These are phyloP conservation scores for Pseudogymnoascus sp. DNA, from an alignment of 2,329 filamentous ascomycete species.

Conservation along the genomic window DNA sequence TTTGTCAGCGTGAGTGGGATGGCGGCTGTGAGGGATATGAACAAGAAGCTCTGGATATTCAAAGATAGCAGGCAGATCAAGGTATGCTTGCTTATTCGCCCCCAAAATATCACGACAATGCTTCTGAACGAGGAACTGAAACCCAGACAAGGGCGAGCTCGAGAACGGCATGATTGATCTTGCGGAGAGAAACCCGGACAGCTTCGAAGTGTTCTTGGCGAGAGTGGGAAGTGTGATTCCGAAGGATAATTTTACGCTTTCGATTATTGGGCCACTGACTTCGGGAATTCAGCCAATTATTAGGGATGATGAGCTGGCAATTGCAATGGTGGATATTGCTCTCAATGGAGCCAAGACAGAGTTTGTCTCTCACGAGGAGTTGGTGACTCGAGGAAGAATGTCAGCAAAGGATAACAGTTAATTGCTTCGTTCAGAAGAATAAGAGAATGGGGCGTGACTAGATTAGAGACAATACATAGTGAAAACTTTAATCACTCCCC, in stretches of 20 bases:
- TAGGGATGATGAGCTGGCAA: constrained; percentile 14
- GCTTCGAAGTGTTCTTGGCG: constrained; percentile 14
- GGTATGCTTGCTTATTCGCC: neutral
- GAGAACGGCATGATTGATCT: constrained; percentile 14
- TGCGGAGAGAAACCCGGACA: constrained; percentile 16
- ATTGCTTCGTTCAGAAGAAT: neutral
- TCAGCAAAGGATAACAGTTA: neutral
- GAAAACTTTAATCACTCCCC: too few species aligned
- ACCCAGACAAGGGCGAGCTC: neutral
- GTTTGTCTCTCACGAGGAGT: neutral
- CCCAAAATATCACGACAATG: constrained; percentile 8
- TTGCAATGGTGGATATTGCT: constrained; percentile 18
- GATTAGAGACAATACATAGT: neutral
- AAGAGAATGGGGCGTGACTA: neutral
- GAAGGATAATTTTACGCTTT: neutral
- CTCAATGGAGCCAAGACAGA: constrained; percentile 12
- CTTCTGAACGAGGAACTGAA: constrained; percentile 13
- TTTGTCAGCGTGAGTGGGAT: neutral
- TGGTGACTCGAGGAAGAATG: neutral
- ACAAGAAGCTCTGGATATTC: neutral
- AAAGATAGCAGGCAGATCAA: neutral
- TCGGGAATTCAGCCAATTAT: constrained; percentile 14
- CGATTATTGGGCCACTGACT: constrained; percentile 1
- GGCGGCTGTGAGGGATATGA: neutral
- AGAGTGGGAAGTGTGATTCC: constrained; percentile 12